phyloP scores from a whole-genome alignment of 768 basidiomycete genomes.

The Macrocybe gigantea region DNA sequence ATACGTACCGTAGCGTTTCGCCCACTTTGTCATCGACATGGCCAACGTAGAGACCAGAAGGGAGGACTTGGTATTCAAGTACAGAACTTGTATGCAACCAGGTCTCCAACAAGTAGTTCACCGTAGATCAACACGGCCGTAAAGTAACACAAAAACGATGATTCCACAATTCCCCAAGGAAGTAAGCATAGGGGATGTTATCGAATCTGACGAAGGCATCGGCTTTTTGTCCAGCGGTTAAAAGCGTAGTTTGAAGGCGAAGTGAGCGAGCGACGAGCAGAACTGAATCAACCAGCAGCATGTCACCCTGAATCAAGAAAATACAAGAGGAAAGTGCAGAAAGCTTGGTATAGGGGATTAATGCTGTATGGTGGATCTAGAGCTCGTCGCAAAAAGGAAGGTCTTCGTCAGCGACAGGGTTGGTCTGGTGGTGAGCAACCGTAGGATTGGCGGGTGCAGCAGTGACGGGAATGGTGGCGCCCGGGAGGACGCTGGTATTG shows the following conservation, averaged over 20 bases:
- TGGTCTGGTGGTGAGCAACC: constrained; percentile 10
- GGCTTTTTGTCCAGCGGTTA: too few relatives aligned
- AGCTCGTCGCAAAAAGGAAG: constrained; percentile 51
- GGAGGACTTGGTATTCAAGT: too few relatives aligned
- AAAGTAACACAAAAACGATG: too few relatives aligned
- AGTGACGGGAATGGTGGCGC: constrained; percentile 26
- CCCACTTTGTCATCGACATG: too few relatives aligned
- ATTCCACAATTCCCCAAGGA: too few relatives aligned
- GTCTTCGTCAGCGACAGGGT: constrained; percentile 28
- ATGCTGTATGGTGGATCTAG: constrained; percentile 12
- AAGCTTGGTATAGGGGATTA: constrained; percentile 2
- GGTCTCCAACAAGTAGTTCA: too few relatives aligned
- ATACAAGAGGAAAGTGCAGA: constrained; percentile 1
- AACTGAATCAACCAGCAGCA: constrained; percentile 16
- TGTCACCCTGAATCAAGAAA: constrained; percentile 3
- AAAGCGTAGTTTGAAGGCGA: background rate
- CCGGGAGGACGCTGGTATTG: constrained; percentile 12
- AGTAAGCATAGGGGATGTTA: too few relatives aligned
- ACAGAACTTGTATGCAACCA: too few relatives aligned
- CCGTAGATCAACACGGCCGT: too few relatives aligned
- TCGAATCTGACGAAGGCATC: too few relatives aligned
- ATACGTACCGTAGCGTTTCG: too few relatives aligned
- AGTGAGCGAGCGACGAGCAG: background rate
- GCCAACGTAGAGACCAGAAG: too few relatives aligned
- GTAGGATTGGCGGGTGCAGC: constrained; percentile 18